phyloP scores from a whole-genome alignment of 1,284 basidiomycete genomes.

The Microstroma glucosiphilum region DNA sequence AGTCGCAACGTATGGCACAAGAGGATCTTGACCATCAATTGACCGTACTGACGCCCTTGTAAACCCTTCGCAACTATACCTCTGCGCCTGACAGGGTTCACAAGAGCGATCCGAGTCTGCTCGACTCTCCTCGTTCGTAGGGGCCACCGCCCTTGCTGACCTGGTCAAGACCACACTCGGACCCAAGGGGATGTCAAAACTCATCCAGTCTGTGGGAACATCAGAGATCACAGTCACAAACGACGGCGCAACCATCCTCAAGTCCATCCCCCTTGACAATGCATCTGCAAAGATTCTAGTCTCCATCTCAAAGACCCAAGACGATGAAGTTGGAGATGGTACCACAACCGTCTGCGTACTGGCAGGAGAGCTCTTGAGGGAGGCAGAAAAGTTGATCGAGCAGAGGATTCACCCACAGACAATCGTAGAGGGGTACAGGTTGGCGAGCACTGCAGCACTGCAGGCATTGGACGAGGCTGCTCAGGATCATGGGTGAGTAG shows the following conservation, averaged over 20 bases:
- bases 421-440: conserved; percentile 96
- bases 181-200: conserved; percentile 93
- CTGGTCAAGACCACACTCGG: conserved; percentile 96
- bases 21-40: background rate
- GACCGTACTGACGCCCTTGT: background rate
- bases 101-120: conserved; percentile 97
- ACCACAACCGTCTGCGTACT: conserved; percentile 92
- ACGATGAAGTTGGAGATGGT: conserved; percentile 97
- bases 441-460: conserved; percentile 80
- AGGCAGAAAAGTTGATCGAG: conserved; percentile 90
- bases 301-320: conserved; percentile 99
- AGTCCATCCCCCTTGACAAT: conserved; percentile 94
- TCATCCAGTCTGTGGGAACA: conserved; percentile 81
- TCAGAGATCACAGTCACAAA: conserved; percentile 96
- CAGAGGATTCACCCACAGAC: conserved; percentile 92
- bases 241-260: conserved; percentile 96
- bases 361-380: conserved; percentile 82
- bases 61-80: background rate
- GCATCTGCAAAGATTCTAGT: conserved; percentile 98
- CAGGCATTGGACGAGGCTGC: conserved; percentile 75
- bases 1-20: background rate
- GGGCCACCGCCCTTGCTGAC: conserved; percentile 91
- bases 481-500: conserved; percentile 69
- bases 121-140: conserved; percentile 94
- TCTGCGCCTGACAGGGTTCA: conserved; percentile 62